Conservation (phyloP, 1,284 basidiomycete genomes). For the Trichosporon sp. region DNA sequence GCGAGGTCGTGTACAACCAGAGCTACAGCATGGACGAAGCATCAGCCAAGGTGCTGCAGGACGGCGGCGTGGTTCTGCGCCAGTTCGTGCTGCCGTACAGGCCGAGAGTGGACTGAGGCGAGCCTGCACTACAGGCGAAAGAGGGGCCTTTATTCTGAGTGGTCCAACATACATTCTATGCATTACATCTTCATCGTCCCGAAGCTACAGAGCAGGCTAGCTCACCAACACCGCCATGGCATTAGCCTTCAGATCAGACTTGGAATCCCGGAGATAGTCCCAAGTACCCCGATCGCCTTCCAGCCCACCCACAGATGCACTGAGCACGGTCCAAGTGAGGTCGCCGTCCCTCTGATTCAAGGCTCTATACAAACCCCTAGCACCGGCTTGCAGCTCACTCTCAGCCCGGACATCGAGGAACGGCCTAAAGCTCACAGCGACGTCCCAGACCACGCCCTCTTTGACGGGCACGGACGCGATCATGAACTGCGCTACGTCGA, state of each 20-base stretch:
- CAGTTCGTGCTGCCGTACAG: slow-evolving; percentile 58
- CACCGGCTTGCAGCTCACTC: slow-evolving; percentile 70
- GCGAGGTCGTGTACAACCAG: slow-evolving; percentile 91
- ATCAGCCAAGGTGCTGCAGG: slow-evolving; percentile 71
- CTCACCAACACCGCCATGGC: not conserved
- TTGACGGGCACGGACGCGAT: slow-evolving; percentile 67
- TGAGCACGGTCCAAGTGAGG: slow-evolving; percentile 75
- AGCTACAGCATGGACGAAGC: slow-evolving; percentile 94
- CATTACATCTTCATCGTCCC: slow-evolving; percentile 5
- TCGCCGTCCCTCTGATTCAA: slow-evolving; percentile 70
- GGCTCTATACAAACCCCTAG: slow-evolving; percentile 67
- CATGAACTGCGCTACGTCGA: slow-evolving; percentile 71
- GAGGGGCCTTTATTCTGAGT: too few species aligned
- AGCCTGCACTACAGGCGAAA: too few species aligned
- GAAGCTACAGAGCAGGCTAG: not conserved
- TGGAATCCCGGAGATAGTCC: slow-evolving; percentile 39
- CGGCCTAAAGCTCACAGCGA: slow-evolving; percentile 69
- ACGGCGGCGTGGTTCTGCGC: slow-evolving; percentile 76
- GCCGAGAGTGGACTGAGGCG: not conserved
- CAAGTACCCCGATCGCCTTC: slow-evolving; percentile 37
- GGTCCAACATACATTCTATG: not conserved
- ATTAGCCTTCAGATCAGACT: slow-evolving; percentile 26
- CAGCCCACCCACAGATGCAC: slow-evolving; percentile 51
- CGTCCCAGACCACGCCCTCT: slow-evolving; percentile 75
- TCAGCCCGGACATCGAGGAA: slow-evolving; percentile 71